Evolutionary conservation across 2,329 filamentous ascomycete genomes (phyloP).

Genomic region (Lizonia empirigonia): DNA sequence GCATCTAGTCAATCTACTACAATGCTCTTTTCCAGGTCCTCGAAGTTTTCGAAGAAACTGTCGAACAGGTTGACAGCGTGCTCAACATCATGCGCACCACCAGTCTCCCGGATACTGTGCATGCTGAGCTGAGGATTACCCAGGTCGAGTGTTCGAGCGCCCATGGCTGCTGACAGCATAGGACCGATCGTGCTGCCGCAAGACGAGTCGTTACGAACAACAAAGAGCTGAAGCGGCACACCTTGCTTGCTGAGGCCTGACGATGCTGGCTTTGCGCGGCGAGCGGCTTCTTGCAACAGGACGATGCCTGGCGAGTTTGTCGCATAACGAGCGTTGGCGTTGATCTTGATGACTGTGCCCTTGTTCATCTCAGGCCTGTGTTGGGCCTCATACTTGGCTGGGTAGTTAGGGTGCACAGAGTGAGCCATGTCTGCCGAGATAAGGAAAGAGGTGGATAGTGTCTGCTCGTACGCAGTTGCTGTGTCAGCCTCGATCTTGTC

Average conservation of each 20-base stretch:
- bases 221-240: conserved; percentile 92
- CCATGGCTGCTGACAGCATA: conserved; percentile 88
- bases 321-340: conserved; percentile 95
- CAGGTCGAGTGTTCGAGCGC: conserved; percentile 86
- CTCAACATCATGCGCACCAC: conserved; percentile 84
- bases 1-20: conserved; percentile 70
- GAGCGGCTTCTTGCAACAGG: conserved; percentile 84
- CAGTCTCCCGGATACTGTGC: conserved; percentile 95
- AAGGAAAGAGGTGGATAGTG: conserved; percentile 86
- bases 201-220: conserved; percentile 91
- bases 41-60: conserved; percentile 84
- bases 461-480: conserved; percentile 90
- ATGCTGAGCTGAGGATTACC: conserved; percentile 95
- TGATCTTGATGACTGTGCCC: conserved; percentile 96
- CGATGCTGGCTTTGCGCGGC: conserved; percentile 59
- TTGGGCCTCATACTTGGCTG: conserved; percentile 85
- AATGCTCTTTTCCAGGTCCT: conserved; percentile 80
- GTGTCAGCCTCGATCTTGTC: conserved; percentile 64
- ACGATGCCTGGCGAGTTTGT: conserved; percentile 97
- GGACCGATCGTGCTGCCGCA: conserved; percentile 97
- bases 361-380: conserved; percentile 96
- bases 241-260: conserved; percentile 58
- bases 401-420: conserved; percentile 93
- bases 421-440: conserved; percentile 98
- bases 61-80: conserved; percentile 85